Evolutionary conservation across 2,329 filamentous ascomycete genomes (phyloP), one percentile per base, ranked within the genome.

Genomic region (Albophoma yamanashiensis): DNA sequence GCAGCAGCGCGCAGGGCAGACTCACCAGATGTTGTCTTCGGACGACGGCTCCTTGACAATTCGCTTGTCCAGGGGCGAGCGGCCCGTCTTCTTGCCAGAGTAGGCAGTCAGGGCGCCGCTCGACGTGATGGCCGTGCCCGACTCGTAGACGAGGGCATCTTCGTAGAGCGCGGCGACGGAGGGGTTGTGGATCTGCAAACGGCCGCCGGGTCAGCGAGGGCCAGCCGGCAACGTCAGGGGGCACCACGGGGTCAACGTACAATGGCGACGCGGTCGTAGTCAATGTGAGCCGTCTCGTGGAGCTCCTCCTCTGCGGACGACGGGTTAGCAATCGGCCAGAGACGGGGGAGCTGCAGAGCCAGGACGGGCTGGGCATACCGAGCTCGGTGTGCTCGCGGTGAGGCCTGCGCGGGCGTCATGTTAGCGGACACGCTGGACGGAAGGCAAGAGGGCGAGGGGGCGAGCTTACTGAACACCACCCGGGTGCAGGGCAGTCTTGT

Each of bases 251-350:
- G 15, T 31, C 25, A 20, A 64, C 90, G 76, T 84, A 96, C 92
- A 82, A 99, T 99, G 65, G 94, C 91, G 71, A 99, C 94, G 73
- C 92, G 89, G 78, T 97, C 90, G 76, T 97, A 99, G 83, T 99
- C 94, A 73, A 99, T 99, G 83, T 99, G 93, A 67, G 94, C 94
- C 73, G 89, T 92, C 78, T 97, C 91, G 78, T 97, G 92, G 63
- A 99, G 89, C 76, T 96, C 91, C 80, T 97, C 92, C 80, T 99
- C 82, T 79, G 66, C 58, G 38, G 40, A 8, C 31, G n/a, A 52
- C 60, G 45, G 57, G 61, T 65, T 62, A 64, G 62, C 63, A 61
- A 64, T 64, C 66, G 66, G 64, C 22, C 52, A n/a, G 12, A 20
- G 52, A n/a, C 36, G 39, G 52, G 52, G 22, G 20, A 39, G 27